A percentile compares a stretch with the other conserved stretches of the same genome.
phyloP scores from a whole-genome alignment of 2,329 filamentous ascomycete genomes.

The Epichloe aotearoae region DNA sequence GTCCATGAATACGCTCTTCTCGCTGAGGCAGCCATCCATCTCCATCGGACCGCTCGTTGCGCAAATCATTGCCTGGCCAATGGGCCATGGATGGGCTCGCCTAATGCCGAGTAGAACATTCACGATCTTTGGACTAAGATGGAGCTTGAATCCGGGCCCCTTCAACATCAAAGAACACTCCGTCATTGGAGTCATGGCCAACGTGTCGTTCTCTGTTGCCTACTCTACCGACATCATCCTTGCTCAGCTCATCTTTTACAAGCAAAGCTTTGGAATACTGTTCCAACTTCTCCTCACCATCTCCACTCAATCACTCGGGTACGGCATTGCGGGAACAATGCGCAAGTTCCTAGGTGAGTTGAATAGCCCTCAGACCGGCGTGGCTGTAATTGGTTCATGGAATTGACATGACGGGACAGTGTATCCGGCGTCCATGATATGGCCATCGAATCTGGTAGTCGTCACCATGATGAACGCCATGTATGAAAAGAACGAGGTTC shows the following conservation, averaged over 20 bases:
- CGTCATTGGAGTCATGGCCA: constrained; percentile 57
- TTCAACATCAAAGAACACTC: constrained; percentile 61
- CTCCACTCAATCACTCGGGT: constrained; percentile 56
- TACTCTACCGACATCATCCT: constrained; percentile 65
- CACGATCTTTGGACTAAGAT: constrained; percentile 37
- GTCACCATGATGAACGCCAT: constrained; percentile 59
- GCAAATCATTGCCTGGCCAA: constrained; percentile 50
- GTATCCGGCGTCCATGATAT: constrained; percentile 60
- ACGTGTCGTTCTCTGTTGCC: constrained; percentile 54
- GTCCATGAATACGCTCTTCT: constrained; percentile 51
- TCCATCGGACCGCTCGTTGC: constrained; percentile 47
- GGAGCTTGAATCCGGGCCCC: constrained; percentile 51
- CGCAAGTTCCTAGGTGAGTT: constrained; percentile 45
- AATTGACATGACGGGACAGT: constrained; percentile 21
- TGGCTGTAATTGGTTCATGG: not conserved
- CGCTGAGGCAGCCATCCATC: constrained; percentile 47
- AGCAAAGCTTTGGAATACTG: constrained; percentile 50
- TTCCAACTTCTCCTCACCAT: constrained; percentile 56
- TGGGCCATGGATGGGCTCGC: constrained; percentile 47
- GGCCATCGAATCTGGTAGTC: constrained; percentile 54
- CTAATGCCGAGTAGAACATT: constrained; percentile 38
- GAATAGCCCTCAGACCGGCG: too few relatives aligned
- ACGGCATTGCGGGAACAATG: constrained; percentile 56
- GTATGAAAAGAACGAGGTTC: constrained; percentile 45
- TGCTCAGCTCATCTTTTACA: constrained; percentile 59